These are phyloP conservation scores for Ogataea kodamae DNA, from an alignment of 805 yeast species.

Conservation along the genomic window DNA sequence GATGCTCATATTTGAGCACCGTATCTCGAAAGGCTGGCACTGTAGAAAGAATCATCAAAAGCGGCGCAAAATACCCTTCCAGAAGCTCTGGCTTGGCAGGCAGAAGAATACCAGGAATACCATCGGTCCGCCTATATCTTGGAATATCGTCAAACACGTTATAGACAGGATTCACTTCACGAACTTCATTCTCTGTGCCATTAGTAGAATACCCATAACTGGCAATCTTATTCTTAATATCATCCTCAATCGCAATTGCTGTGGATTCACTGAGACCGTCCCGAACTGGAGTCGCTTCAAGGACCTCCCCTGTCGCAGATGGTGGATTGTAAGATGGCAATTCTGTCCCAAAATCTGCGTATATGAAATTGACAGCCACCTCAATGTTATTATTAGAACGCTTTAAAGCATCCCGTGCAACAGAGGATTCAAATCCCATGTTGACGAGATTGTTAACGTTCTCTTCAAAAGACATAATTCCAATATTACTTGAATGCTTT, in stretches of 20 bases:
- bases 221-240: constrained; percentile 23
- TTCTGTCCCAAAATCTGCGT: constrained; percentile 21
- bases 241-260: constrained; percentile 25
- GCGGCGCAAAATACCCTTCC: constrained; percentile 41
- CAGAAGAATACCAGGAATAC: constrained; percentile 33
- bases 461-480: constrained; percentile 22
- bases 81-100: constrained; percentile 32
- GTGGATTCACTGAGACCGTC: constrained; percentile 16
- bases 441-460: constrained; percentile 22
- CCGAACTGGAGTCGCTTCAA: constrained; percentile 11
- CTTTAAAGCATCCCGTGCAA: constrained; percentile 35
- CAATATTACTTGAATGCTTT: no score
- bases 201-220: constrained; percentile 18
- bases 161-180: constrained; percentile 12
- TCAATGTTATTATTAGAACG: constrained; percentile 32
- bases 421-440: constrained; percentile 28
- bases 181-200: constrained; percentile 4
- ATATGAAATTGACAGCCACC: constrained; percentile 36
- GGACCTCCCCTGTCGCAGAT: constrained; percentile 4
- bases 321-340: constrained; percentile 16
- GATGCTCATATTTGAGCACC: constrained; percentile 31
- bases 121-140: constrained; percentile 23
- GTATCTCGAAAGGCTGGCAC: constrained; percentile 33
- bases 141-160: constrained; percentile 34
- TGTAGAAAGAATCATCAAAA: constrained; percentile 38